Evolutionary conservation across 2,329 filamentous ascomycete species (phyloP).

Genomic region (Ophiostoma sp.): DNA sequence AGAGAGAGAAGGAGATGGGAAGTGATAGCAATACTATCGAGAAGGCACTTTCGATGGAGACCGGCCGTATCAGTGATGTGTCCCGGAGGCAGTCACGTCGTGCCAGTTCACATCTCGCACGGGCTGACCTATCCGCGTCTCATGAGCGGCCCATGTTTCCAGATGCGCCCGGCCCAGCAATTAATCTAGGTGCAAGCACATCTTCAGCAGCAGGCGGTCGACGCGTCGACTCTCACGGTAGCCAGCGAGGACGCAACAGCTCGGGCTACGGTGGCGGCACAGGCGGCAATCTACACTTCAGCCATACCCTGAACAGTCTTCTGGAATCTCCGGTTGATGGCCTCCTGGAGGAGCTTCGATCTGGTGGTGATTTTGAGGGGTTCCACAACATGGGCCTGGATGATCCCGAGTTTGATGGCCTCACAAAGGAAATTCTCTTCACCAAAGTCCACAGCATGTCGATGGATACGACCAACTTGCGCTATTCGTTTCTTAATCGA

Average conservation of each 20-base stretch:
- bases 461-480: constrained; percentile 55
- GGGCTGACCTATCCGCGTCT: constrained; percentile 79
- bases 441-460: constrained; percentile 65
- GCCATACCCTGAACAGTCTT: constrained; percentile 54
- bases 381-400: constrained; percentile 68
- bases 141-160: constrained; percentile 76
- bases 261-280: constrained; percentile 30
- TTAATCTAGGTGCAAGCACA: constrained; percentile 23
- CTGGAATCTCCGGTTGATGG: constrained; percentile 64
- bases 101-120: constrained; percentile 84
- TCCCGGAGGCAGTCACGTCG: constrained; percentile 63
- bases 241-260: constrained; percentile 59
- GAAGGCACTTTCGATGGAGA: constrained; percentile 65
- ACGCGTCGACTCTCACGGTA: constrained; percentile 70
- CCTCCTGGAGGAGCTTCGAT: constrained; percentile 62
- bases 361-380: constrained; percentile 58
- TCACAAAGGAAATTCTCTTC: constrained; percentile 67
- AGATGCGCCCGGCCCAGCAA: constrained; percentile 51
- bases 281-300: constrained; percentile 36
- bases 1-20: constrained; percentile 32
- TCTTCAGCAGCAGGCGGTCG: constrained; percentile 39
- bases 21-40: constrained; percentile 43
- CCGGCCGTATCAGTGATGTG: constrained; percentile 54
- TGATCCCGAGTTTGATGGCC: constrained; percentile 64
- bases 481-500: constrained; percentile 52